These are phyloP conservation scores for Botryotinia calthae DNA, from an alignment of 2,329 filamentous ascomycete species.

Conservation along the genomic window DNA sequence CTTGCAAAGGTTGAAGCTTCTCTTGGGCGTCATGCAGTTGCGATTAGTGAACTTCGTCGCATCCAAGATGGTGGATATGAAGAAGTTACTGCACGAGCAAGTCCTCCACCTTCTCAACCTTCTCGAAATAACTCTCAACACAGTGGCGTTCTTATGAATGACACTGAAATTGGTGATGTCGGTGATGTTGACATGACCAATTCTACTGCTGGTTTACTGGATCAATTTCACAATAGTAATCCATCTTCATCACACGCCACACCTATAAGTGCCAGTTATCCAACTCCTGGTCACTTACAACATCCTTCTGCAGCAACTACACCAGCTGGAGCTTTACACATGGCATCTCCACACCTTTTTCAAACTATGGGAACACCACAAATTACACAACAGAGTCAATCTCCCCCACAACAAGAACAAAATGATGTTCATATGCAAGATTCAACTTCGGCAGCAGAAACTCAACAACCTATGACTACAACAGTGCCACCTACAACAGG, in stretches of 20 bases:
- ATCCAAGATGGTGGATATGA: slow-evolving; percentile 76
- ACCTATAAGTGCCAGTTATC: slow-evolving; percentile 52
- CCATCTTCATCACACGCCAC: slow-evolving; percentile 58
- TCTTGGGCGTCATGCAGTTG: slow-evolving; percentile 64
- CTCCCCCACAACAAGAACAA: slow-evolving; percentile 16
- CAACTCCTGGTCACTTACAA: slow-evolving; percentile 59
- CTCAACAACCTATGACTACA: slow-evolving; percentile 22
- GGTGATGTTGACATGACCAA: slow-evolving; percentile 53
- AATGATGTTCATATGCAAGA: slow-evolving; percentile 26
- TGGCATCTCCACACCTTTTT: slow-evolving; percentile 46
- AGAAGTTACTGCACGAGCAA: slow-evolving; percentile 45
- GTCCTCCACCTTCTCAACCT: slow-evolving; percentile 47
- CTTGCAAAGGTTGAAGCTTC: slow-evolving; percentile 70
- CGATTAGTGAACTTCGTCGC: slow-evolving; percentile 63
- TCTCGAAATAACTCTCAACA: slow-evolving; percentile 56
- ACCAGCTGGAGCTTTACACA: slow-evolving; percentile 42
- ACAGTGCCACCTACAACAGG: slow-evolving; percentile 33
- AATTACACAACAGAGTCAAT: slow-evolving; percentile 18
- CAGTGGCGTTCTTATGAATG: slow-evolving; percentile 53
- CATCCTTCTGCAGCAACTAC: slow-evolving; percentile 58
- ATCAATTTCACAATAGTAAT: slow-evolving; percentile 62
- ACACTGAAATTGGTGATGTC: slow-evolving; percentile 60
- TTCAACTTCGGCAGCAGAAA: slow-evolving; percentile 9
- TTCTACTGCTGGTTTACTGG: slow-evolving; percentile 62
- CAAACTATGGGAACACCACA: slow-evolving; percentile 35